phyloP scores from a whole-genome alignment of 2,329 filamentous ascomycete species.

The Colletotrichum sp. region DNA sequence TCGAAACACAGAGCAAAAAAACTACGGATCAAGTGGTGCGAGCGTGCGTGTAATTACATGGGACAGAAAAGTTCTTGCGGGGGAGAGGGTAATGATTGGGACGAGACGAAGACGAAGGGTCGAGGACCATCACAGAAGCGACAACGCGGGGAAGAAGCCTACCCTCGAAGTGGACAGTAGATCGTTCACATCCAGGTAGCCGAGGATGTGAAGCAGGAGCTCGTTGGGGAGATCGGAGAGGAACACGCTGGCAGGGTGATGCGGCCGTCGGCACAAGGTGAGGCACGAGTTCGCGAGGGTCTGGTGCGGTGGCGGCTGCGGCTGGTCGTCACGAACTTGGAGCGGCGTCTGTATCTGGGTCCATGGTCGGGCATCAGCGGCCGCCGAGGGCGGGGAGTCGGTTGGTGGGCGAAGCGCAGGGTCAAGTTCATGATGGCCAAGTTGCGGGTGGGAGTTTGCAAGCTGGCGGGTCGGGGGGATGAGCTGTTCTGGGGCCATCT shows the following conservation, averaged over 20 bases:
- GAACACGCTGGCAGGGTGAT: background rate
- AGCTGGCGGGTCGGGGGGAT: constrained; percentile 37
- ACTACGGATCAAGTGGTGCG: background rate
- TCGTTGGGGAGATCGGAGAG: constrained; percentile 55
- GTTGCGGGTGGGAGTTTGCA: constrained; percentile 23
- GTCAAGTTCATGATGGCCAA: constrained; percentile 3
- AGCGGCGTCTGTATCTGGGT: background rate
- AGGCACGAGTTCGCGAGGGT: background rate
- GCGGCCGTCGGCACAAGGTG: background rate
- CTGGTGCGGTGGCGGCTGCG: background rate
- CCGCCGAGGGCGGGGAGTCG: constrained; percentile 16
- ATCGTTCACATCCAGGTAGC: constrained; percentile 62
- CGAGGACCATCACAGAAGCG: background rate
- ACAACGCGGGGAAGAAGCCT: constrained; percentile 32
- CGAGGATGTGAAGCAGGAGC: constrained; percentile 59
- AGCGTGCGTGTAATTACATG: background rate
- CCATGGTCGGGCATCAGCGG: constrained; percentile 33
- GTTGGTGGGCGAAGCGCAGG: constrained; percentile 24
- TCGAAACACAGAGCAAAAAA: background rate
- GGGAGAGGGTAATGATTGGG: background rate
- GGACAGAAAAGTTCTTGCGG: background rate
- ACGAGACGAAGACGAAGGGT: background rate
- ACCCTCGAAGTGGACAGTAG: constrained; percentile 61
- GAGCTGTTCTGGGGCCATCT: constrained; percentile 34
- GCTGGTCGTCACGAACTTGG: background rate